phyloP scores from a whole-genome alignment of 2,329 filamentous ascomycete species.

The Fusarium camptoceras region DNA sequence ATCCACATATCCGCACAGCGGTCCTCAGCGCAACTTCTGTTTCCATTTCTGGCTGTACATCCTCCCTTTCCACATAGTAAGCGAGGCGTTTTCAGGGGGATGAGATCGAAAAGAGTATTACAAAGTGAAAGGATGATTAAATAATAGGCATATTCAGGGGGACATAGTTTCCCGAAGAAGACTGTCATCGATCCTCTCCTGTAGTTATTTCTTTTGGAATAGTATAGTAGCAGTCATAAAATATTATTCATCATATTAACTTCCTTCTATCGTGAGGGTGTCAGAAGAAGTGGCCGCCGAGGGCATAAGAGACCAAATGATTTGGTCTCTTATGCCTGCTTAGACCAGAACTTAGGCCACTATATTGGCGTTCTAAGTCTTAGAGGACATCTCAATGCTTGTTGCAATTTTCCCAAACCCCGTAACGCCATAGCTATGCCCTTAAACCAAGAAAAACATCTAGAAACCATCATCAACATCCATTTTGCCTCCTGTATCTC shows the following conservation, averaged over 20 bases:
- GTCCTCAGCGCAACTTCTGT: conserved; percentile 19
- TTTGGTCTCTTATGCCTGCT: background rate
- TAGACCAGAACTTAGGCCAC: background rate
- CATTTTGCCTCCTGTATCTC: conserved; percentile 55
- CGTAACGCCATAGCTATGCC: conserved; percentile 47
- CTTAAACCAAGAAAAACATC: conserved; percentile 4
- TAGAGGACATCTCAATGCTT: background rate
- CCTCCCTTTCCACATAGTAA: conserved; percentile 48
- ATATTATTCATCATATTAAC: conserved; percentile 27
- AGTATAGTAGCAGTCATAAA: conserved; percentile 43
- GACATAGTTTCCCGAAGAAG: background rate
- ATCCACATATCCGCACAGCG: conserved; percentile 21
- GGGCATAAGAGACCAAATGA: background rate
- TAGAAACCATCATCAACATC: conserved; percentile 63
- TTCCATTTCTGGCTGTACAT: conserved; percentile 38
- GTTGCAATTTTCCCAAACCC: conserved; percentile 11
- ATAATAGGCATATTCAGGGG: background rate
- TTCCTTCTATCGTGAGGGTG: background rate
- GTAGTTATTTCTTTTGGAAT: conserved; percentile 40
- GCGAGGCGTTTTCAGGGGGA: conserved; percentile 50
- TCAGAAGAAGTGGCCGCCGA: background rate
- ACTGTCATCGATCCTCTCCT: conserved; percentile 19
- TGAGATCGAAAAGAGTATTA: conserved; percentile 41
- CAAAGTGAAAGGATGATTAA: conserved; percentile 23
- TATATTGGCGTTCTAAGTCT: background rate